Percentiles rank a stretch among this genome's conserved stretches.
Conservation (phyloP, 2,329 filamentous ascomycete genomes). For the Pseudocercospora crystallina region DNA sequence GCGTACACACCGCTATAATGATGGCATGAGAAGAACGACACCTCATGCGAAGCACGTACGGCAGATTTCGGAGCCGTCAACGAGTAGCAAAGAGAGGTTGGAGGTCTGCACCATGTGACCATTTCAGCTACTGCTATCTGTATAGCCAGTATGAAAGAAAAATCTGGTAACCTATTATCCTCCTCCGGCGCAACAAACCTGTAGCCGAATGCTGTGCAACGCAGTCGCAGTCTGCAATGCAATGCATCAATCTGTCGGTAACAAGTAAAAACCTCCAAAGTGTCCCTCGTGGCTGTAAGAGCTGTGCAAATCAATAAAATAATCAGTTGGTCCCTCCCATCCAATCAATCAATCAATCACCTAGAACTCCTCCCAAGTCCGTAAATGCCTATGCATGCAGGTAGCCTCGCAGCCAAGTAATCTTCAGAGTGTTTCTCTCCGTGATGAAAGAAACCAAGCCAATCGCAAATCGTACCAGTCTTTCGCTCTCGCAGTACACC, state of each 20-base stretch:
- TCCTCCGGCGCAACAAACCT: neutral
- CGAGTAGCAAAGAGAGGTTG: too few species aligned
- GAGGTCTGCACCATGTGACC: too few species aligned
- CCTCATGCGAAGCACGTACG: too few species aligned
- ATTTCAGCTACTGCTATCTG: neutral
- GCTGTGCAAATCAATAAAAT: neutral
- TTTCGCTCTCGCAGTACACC: neutral
- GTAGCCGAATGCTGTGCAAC: neutral
- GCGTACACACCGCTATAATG: too few species aligned
- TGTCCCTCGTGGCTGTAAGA: neutral
- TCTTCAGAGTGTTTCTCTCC: neutral
- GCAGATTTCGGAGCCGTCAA: too few species aligned
- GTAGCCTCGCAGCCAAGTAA: too few species aligned
- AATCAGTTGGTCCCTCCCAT: slow-evolving; percentile 5
- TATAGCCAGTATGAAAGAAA: neutral
- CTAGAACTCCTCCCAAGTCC: neutral
- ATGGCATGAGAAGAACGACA: too few species aligned
- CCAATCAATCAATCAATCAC: neutral
- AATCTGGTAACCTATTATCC: too few species aligned
- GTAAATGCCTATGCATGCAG: too few species aligned
- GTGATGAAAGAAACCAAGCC: slow-evolving; percentile 1
- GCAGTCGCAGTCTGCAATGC: neutral
- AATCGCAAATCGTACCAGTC: neutral
- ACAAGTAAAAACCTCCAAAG: neutral
- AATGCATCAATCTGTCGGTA: slow-evolving; percentile 5